Percentiles rank a stretch among this genome's conserved stretches.
phyloP scores from a whole-genome alignment of 768 basidiomycete genomes.

The Agaricus subrufescens region DNA sequence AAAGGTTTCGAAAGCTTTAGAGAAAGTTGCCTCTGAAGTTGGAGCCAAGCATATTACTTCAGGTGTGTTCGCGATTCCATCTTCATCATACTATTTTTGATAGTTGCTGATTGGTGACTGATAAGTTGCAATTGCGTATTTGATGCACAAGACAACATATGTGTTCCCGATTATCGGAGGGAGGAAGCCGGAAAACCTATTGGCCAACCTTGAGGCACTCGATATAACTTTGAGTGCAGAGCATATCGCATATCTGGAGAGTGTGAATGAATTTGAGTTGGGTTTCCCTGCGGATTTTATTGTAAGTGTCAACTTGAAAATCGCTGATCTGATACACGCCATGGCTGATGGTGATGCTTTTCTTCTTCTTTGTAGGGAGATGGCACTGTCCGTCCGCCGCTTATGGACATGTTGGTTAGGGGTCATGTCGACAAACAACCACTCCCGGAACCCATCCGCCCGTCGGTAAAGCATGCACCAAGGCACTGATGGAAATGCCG shows the following conservation, averaged over 20 bases:
- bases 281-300: conserved; percentile 36
- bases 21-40: conserved; percentile 45
- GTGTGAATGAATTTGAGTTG: conserved; percentile 31
- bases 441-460: too few species aligned
- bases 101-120: too few species aligned
- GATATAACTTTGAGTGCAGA: conserved; percentile 34
- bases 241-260: conserved; percentile 41
- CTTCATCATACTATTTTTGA: too few species aligned
- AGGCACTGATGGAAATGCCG: too few species aligned
- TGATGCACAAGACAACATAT: conserved; percentile 49
- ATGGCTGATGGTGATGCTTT: too few species aligned
- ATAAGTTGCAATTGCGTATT: conserved; percentile 45
- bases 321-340: too few species aligned
- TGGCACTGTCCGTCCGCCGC: too few species aligned
- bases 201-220: conserved; percentile 44
- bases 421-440: too few species aligned
- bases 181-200: conserved; percentile 47
- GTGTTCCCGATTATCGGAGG: conserved; percentile 49
- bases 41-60: conserved; percentile 43
- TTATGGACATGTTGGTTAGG: too few species aligned
- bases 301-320: conserved; percentile 15
- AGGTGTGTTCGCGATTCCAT: conserved; percentile 19
- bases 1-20: conserved; percentile 37
- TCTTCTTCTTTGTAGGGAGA: too few species aligned
- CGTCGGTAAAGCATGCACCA: too few species aligned